phyloP scores from a whole-genome alignment of 768 basidiomycete species.

The Pisolithus microcarpus region DNA sequence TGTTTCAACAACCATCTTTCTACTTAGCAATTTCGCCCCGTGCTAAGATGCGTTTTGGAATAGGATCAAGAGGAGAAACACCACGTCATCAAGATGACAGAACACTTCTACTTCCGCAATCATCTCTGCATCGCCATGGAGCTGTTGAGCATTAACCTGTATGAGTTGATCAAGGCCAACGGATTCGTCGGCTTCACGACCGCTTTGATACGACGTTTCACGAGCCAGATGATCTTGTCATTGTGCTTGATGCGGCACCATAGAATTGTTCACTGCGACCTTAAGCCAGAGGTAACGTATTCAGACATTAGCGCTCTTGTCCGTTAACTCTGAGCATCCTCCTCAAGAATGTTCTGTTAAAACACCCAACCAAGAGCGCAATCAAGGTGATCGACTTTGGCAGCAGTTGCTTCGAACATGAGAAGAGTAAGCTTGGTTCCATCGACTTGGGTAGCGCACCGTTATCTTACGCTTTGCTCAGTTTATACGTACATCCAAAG shows the following conservation, averaged over 20 bases:
- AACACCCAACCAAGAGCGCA: slow-evolving; percentile 91
- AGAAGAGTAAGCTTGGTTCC: slow-evolving; percentile 74
- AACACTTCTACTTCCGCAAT: slow-evolving; percentile 95
- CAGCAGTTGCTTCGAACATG: slow-evolving; percentile 95
- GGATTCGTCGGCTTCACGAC: slow-evolving; percentile 98
- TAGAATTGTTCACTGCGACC: slow-evolving; percentile 95
- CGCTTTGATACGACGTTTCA: slow-evolving; percentile 89
- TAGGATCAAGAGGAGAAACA: slow-evolving; percentile 97
- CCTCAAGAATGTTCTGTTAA: slow-evolving; percentile 81
- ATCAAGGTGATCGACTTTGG: slow-evolving; percentile 99
- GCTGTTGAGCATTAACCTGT: slow-evolving; percentile 94
- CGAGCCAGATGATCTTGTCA: slow-evolving; percentile 89
- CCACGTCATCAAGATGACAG: slow-evolving; percentile 96
- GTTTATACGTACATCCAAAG: slow-evolving; percentile 99
- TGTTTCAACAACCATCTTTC: slow-evolving; percentile 8
- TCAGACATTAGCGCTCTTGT: background rate
- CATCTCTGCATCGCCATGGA: slow-evolving; percentile 99
- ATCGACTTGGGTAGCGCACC: background rate
- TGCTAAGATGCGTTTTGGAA: background rate
- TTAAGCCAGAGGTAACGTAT: slow-evolving; percentile 85
- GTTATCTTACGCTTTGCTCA: slow-evolving; percentile 26
- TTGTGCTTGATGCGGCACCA: slow-evolving; percentile 93
- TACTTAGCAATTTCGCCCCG: too few species aligned
- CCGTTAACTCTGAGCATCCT: slow-evolving; percentile 1
- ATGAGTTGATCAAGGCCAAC: slow-evolving; percentile 98